phyloP scores from a whole-genome alignment of 306 rosid genomes.

The Dalbergia cochinchinensis region DNA sequence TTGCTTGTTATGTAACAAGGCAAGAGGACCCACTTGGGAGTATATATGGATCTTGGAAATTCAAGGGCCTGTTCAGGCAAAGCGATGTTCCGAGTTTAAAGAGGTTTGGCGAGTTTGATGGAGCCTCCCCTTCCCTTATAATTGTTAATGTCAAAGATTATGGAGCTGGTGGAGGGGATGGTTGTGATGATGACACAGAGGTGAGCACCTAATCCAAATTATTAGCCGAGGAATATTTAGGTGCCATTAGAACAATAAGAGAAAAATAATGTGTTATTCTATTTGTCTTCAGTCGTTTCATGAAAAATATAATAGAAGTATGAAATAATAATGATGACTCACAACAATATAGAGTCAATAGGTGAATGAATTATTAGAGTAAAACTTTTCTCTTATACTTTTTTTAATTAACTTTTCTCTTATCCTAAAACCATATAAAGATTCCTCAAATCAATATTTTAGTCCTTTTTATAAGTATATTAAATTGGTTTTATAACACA shows the following conservation, averaged over 20 bases:
- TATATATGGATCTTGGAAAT: slow-evolving; percentile 36
- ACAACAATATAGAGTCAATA: no score
- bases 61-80: slow-evolving; percentile 48
- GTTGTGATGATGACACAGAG: slow-evolving; percentile 61
- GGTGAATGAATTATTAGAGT: no score
- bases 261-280: no score
- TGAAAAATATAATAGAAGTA: no score
- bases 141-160: slow-evolving; percentile 60
- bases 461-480: background rate
- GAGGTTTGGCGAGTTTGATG: slow-evolving; percentile 21
- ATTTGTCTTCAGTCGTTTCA: no score
- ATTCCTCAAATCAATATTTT: no score
- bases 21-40: slow-evolving; percentile 52
- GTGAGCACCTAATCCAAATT: slow-evolving; percentile 36
- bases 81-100: slow-evolving; percentile 40
- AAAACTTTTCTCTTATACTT: no score
- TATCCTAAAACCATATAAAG: no score
- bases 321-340: no score
- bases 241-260: background rate
- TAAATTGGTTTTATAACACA: background rate
- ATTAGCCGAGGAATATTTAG: no score
- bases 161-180: slow-evolving; percentile 78
- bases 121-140: slow-evolving; percentile 1
- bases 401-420: no score
- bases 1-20: slow-evolving; percentile 44